These are phyloP conservation scores for Monosporozyma solicola DNA, from an alignment of 805 yeast species.

Conservation along the genomic window DNA sequence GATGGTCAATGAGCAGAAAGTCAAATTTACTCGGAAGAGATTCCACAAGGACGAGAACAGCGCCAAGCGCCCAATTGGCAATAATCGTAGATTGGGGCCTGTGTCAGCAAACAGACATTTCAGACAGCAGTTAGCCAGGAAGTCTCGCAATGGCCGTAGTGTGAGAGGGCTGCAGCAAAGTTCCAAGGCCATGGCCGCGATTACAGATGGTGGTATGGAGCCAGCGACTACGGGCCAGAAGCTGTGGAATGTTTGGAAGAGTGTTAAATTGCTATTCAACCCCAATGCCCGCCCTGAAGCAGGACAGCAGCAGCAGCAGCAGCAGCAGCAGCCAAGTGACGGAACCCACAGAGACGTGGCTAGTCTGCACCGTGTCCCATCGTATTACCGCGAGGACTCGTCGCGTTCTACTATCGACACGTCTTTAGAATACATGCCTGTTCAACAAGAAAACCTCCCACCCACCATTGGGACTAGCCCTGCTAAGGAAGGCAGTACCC, in stretches of 20 bases:
- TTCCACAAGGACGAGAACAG: not conserved
- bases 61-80: not conserved
- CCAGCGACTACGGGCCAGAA: not conserved
- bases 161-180: not conserved
- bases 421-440: constrained; percentile 1
- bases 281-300: not conserved
- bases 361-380: not conserved
- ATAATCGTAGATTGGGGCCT: not conserved
- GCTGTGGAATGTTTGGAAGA: not conserved
- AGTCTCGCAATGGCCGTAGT: not conserved
- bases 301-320: no score
- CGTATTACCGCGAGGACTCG: not conserved
- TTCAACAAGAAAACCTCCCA: not conserved
- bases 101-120: not conserved
- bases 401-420: constrained; percentile 1
- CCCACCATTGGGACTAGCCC: not conserved
- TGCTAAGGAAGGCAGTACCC: not conserved
- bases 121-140: not conserved
- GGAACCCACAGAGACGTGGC: not conserved
- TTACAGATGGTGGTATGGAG: not conserved
- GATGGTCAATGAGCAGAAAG: not conserved
- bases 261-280: not conserved
- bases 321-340: not conserved
- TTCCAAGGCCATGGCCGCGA: not conserved
- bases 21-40: not conserved